Evolutionary conservation across 495 filamentous ascomycete species (phyloP), one percentile per base, ranked within the genome.

Genomic region (Penicillium cinerascens): DNA sequence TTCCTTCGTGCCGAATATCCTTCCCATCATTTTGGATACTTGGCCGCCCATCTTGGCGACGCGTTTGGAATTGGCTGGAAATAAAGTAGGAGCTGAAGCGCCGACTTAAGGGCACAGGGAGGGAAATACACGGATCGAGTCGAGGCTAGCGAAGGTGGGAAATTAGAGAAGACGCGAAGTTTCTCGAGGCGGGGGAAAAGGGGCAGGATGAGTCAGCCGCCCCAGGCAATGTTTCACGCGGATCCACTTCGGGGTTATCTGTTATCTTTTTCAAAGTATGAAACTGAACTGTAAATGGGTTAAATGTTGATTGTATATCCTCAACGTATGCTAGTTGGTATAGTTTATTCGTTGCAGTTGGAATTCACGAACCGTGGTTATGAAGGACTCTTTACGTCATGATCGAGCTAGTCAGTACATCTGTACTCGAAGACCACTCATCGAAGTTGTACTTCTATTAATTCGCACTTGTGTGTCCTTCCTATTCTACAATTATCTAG

Each of bases 1-100:
- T 73, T 98, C 95, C 77, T 95, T 95, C 44, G 92, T 93, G 73
- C 93, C 95, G 74, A 97, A 97, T 70, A 98, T 90, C 85, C 95
- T 97, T 74, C 83, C 84, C 86, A 96, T 88, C 75, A 92, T 87
- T 75, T 92, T 95, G 51, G 87, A 91, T 59, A 92, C 81, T 69
- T 80, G 78, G 54, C 79, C 88, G 64, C 89, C 89, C 89, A 95
- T 95, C 27, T 59, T 74, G 63, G 58, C 61, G 47, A 49, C 54
- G 43, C 48, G 54, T 56, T 64, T 58, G 38, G 47, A 55, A 52
- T 53, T 57, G 60, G 51, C 51, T 13, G 41, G 23, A 33, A 33
- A 38, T 45, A 23, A n/a, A 33, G 41, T 39, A 49, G 36, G 38
- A 39, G 40, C 33, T 38, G 36, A 35, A 37, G 11, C 21, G 29